Conservation (phyloP, 139 green algal species). For the Auxenochlorella pyrenoidosa region DNA sequence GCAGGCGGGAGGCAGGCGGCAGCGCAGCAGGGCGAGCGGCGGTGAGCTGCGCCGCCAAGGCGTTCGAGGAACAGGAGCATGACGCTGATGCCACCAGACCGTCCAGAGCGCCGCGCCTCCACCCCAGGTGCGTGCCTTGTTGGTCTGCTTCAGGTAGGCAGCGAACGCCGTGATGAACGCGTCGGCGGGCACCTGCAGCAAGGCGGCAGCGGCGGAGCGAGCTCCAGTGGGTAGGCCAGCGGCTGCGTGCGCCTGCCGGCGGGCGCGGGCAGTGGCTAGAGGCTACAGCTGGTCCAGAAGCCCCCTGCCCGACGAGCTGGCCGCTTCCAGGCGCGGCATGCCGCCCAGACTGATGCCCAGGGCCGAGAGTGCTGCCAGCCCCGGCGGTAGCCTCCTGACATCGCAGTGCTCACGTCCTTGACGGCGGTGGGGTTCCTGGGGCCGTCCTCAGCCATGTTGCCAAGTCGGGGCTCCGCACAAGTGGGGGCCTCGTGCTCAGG, state of each 20-base stretch:
- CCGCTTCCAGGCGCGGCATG: no score
- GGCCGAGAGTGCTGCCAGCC: no score
- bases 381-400: background rate
- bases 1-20: background rate
- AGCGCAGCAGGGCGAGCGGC: no score
- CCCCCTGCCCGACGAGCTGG: no score
- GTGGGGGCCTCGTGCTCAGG: no score
- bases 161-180: conserved; percentile 95
- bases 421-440: conserved; percentile 2
- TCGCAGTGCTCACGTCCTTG: conserved; percentile 11
- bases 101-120: background rate
- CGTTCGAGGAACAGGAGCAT: no score
- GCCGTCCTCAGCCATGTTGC: conserved; percentile 29
- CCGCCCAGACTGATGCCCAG: no score
- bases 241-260: no score
- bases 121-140: conserved; percentile 81
- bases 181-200: conserved; percentile 77
- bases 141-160: conserved; percentile 95
- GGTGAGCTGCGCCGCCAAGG: background rate
- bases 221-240: background rate
- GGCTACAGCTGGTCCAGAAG: no score
- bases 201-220: background rate
- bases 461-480: no score
- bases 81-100: no score
- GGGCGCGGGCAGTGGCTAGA: no score